Base-by-base conservation (phyloP, 2,329 filamentous ascomycete species). In the Neofusicoccum ribis region DNA sequence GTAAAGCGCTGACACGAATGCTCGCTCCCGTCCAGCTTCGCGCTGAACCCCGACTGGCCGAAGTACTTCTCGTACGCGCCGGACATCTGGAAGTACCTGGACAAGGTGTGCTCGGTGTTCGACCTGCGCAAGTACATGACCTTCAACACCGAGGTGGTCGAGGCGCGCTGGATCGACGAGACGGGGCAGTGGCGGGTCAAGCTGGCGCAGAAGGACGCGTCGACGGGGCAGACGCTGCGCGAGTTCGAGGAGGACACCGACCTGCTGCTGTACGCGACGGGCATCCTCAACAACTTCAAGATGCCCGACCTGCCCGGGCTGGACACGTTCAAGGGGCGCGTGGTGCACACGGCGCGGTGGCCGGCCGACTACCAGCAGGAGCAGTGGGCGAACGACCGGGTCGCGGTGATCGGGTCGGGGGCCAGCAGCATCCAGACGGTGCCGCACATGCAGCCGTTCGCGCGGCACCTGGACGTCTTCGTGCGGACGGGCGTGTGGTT, bases 121-220 rank as follows among this genome's bases (percentile, higher is more conserved):
- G 81, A 78, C 49, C 73, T 85, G 3, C 76, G 80, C 49, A 83
- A 84, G 67, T 84, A 83, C 71, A 85, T 85, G 81, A 81, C 72
- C 2, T 84, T 85, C 73, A 80, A 82, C 64, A 82, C 79, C 8
- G 76, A 83, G 67, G 78, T 84, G 12, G 72, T 78, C 0, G 79
- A 80, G 3, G 78, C 79, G 20, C 79, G 80, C 58, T 85, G 83
- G 83, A 74, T 83, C 58, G 82, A 84, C 20, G 75, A 81, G 1
- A 72, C 70, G 3, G 83, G 82, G 4, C 75, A 82, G 67, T 86
- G 83, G 84, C 78, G 74, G 8, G 79, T 86, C 12, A 82, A 79
- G 44, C 72, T 85, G 5, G 73, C 75, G n/a, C 76, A 84, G 65
- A 78, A 69, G 5, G 70, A 69, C 27, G 63, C 74, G 9, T 69